phyloP scores from a whole-genome alignment of 2,329 filamentous ascomycete species.

The Thelonectria blattea region DNA sequence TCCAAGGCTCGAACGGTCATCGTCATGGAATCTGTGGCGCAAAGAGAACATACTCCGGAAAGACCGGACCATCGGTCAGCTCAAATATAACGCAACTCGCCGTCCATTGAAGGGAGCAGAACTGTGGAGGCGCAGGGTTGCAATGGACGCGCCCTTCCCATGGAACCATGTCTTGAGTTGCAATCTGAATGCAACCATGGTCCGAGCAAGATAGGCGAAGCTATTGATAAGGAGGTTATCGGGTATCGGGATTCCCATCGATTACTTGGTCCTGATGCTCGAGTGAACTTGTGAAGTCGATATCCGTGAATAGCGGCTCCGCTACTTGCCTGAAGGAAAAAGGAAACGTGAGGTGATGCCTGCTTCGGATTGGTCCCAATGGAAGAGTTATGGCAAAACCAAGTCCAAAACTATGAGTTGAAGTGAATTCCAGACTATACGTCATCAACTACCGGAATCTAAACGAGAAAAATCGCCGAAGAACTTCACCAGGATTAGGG shows the following conservation, averaged over 20 bases:
- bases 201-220: neutral
- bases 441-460: neutral
- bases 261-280: neutral
- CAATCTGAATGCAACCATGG: neutral
- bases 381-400: neutral
- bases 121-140: neutral
- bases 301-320: neutral
- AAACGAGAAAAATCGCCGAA: neutral
- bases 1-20: no score
- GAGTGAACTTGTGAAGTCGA: neutral
- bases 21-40: no score
- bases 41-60: neutral
- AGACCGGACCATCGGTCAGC: neutral
- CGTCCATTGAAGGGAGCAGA: neutral
- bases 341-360: no score
- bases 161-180: neutral
- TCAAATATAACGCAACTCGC: neutral
- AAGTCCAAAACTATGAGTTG: neutral
- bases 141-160: neutral
- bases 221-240: neutral
- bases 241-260: neutral
- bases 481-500: neutral
- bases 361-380: no score
- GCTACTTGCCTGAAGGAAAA: no score
- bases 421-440: neutral